A percentile compares a stretch with the other conserved stretches of the same genome.
These are phyloP conservation scores for Neofusicoccum sp. DNA, from an alignment of 2,329 filamentous ascomycete species.

Conservation along the genomic window DNA sequence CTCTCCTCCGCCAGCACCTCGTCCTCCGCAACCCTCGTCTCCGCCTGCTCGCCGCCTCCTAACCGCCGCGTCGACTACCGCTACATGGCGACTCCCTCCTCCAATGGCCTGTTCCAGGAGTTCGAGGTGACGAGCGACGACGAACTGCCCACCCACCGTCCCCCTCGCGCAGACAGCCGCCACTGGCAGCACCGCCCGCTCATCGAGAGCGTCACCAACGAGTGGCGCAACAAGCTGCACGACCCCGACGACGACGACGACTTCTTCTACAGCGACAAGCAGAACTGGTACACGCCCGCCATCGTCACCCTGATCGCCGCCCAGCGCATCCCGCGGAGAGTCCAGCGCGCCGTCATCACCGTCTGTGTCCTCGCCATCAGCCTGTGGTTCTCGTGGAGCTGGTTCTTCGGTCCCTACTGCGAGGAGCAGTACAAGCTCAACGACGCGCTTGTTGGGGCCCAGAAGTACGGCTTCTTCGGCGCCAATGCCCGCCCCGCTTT, in stretches of 20 bases:
- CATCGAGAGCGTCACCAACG: slow-evolving; percentile 30
- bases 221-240: slow-evolving; percentile 31
- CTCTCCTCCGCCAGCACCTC: slow-evolving; percentile 9
- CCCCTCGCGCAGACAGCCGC: background rate
- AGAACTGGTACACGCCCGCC: slow-evolving; percentile 36
- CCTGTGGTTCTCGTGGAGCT: slow-evolving; percentile 38
- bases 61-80: background rate
- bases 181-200: slow-evolving; percentile 24
- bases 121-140: slow-evolving; percentile 5
- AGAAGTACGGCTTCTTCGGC: slow-evolving; percentile 43
- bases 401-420: slow-evolving; percentile 40
- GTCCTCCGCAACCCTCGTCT: slow-evolving; percentile 17
- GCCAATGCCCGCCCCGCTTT: slow-evolving; percentile 52
- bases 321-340: slow-evolving; percentile 35
- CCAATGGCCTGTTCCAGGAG: slow-evolving; percentile 12
- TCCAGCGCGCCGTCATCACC: slow-evolving; percentile 40
- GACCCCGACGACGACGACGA: slow-evolving; percentile 45
- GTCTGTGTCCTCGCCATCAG: slow-evolving; percentile 34
- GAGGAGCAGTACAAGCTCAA: slow-evolving; percentile 38
- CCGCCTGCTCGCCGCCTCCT: slow-evolving; percentile 11
- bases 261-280: slow-evolving; percentile 39
- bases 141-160: slow-evolving; percentile 12
- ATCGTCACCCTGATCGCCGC: slow-evolving; percentile 32
- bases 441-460: slow-evolving; percentile 36
- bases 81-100: slow-evolving; percentile 19